These are phyloP conservation scores for Penicillium sp. DNA, from an alignment of 2,329 filamentous ascomycete genomes.

Conservation along the genomic window DNA sequence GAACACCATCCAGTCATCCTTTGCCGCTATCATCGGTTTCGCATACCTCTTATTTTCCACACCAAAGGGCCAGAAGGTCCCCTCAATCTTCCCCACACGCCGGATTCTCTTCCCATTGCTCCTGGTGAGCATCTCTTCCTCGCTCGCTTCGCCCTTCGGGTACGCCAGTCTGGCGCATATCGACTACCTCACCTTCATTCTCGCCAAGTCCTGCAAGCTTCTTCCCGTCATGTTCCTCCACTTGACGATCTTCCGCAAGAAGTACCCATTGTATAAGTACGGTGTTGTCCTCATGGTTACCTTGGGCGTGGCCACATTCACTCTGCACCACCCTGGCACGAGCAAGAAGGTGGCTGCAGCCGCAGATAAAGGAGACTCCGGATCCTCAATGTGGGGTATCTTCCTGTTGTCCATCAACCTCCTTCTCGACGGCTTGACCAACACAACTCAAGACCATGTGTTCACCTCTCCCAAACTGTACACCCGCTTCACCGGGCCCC, in stretches of 20 bases:
- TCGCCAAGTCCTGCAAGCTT: constrained; percentile 97
- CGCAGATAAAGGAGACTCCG: constrained; percentile 55
- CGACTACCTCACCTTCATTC: constrained; percentile 96
- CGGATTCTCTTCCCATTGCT: constrained; percentile 75
- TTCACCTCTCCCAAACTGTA: constrained; percentile 66
- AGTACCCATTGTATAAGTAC: constrained; percentile 96
- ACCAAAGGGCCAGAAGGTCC: constrained; percentile 51
- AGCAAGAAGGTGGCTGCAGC: constrained; percentile 51
- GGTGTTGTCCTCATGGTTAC: constrained; percentile 89
- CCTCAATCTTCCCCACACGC: constrained; percentile 69
- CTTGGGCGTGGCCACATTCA: constrained; percentile 90
- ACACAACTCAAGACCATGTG: constrained; percentile 94
- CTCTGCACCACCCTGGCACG: constrained; percentile 73
- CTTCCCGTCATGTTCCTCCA: constrained; percentile 98
- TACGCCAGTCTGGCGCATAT: constrained; percentile 91
- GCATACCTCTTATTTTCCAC: constrained; percentile 71
- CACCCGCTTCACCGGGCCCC: constrained; percentile 79
- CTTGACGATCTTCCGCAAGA: constrained; percentile 82
- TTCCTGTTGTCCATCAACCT: constrained; percentile 84
- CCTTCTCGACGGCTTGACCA: constrained; percentile 92
- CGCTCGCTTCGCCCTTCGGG: constrained; percentile 90
- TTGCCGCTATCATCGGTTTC: constrained; percentile 79
- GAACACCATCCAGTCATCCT: constrained; percentile 90
- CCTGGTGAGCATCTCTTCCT: constrained; percentile 82
- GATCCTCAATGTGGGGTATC: constrained; percentile 68